phyloP scores from a whole-genome alignment of 2,329 filamentous ascomycete species.

The Pyricularia sp. region DNA sequence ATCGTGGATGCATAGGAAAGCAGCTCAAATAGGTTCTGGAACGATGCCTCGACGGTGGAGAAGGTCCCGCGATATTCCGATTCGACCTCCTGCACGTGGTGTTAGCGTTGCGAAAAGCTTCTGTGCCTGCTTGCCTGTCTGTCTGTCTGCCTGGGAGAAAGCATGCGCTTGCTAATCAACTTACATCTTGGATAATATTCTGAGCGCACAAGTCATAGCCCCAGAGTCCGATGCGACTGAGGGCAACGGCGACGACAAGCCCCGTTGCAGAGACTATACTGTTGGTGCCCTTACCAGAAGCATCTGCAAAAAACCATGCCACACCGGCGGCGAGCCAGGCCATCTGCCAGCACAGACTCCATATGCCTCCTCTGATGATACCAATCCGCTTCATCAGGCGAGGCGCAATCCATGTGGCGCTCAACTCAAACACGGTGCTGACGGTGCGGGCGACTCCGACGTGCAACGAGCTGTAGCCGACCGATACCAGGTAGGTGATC shows the following conservation, averaged over 20 bases:
- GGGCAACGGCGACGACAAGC: slow-evolving; percentile 38
- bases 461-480: slow-evolving; percentile 28
- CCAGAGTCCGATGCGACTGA: slow-evolving; percentile 53
- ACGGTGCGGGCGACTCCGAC: slow-evolving; percentile 44
- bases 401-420: slow-evolving; percentile 52
- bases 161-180: slow-evolving; percentile 7
- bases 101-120: background rate
- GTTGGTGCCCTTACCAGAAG: slow-evolving; percentile 11
- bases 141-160: too few relatives aligned
- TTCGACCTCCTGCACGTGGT: slow-evolving; percentile 36
- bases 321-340: slow-evolving; percentile 37
- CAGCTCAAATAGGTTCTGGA: slow-evolving; percentile 64
- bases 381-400: slow-evolving; percentile 45
- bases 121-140: too few relatives aligned
- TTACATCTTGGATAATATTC: slow-evolving; percentile 50
- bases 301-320: slow-evolving; percentile 27
- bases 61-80: slow-evolving; percentile 54
- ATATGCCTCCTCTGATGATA: slow-evolving; percentile 56
- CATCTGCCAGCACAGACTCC: slow-evolving; percentile 63
- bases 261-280: slow-evolving; percentile 30
- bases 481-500: slow-evolving; percentile 51
- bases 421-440: slow-evolving; percentile 46
- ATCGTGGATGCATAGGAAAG: slow-evolving; percentile 58
- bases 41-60: slow-evolving; percentile 56
- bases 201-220: slow-evolving; percentile 53